phyloP scores from a whole-genome alignment of 2,329 filamentous ascomycete genomes.

The Aspergillus jensenii region DNA sequence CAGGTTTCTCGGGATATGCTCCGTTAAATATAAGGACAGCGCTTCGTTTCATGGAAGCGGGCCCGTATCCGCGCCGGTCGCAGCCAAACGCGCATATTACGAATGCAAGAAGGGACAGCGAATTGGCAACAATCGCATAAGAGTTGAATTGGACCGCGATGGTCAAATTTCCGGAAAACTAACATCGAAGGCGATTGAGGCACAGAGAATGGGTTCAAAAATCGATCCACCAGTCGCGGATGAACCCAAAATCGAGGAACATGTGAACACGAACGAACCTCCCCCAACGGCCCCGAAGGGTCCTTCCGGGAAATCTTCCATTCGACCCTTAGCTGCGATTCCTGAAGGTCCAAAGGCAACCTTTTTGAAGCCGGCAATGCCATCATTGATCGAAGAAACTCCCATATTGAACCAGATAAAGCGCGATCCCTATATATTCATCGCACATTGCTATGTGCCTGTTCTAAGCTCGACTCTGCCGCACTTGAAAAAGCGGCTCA shows the following conservation, averaged over 20 bases:
- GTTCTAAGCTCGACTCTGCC: slow-evolving; percentile 80
- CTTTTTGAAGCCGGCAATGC: slow-evolving; percentile 32
- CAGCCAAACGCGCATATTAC: slow-evolving; percentile 74
- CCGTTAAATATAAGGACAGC: slow-evolving; percentile 82
- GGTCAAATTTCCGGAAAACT: slow-evolving; percentile 77
- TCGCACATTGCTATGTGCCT: slow-evolving; percentile 82
- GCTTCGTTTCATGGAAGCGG: slow-evolving; percentile 51
- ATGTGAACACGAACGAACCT: slow-evolving; percentile 57
- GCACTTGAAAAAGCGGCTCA: slow-evolving; percentile 86
- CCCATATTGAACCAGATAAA: slow-evolving; percentile 69
- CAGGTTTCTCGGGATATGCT: slow-evolving; percentile 89
- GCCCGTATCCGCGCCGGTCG: slow-evolving; percentile 69
- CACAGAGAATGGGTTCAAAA: slow-evolving; percentile 58
- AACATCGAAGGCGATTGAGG: slow-evolving; percentile 71
- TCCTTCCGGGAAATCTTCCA: slow-evolving; percentile 61
- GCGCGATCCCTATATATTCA: slow-evolving; percentile 84
- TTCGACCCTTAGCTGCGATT: slow-evolving; percentile 33
- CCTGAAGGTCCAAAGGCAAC: slow-evolving; percentile 41
- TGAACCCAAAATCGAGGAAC: slow-evolving; percentile 36
- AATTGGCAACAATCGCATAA: slow-evolving; percentile 74
- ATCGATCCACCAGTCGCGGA: slow-evolving; percentile 19
- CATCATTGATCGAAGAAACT: slow-evolving; percentile 63
- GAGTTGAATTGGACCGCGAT: slow-evolving; percentile 86
- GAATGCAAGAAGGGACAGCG: slow-evolving; percentile 74
- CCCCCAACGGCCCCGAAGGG: slow-evolving; percentile 86